Conservation (phyloP, 371 early-diverging fungal genomes). For the Fennellomyces sp. region DNA sequence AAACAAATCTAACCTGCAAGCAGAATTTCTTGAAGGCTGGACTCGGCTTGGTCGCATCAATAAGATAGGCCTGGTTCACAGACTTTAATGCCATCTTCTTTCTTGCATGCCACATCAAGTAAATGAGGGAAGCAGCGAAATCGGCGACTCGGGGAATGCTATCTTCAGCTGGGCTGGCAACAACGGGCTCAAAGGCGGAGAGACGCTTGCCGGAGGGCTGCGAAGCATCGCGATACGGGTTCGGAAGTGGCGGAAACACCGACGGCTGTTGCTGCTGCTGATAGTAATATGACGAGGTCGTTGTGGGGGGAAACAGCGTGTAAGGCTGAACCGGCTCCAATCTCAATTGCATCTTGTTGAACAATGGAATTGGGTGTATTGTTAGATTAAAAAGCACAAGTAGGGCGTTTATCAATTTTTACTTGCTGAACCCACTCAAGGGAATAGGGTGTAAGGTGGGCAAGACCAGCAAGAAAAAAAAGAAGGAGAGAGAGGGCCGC, state of each 20-base stretch:
- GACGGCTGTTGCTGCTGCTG: background rate
- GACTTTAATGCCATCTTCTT: slow-evolving; percentile 22
- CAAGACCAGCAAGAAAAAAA: slow-evolving; percentile 10
- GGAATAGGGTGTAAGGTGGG: background rate
- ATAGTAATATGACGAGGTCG: background rate
- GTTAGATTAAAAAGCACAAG: background rate
- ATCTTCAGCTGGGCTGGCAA: background rate
- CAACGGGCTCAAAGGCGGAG: slow-evolving; percentile 15
- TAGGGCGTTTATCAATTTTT: background rate
- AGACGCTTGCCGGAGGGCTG: background rate
- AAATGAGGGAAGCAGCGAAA: slow-evolving; percentile 65
- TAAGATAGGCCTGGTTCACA: slow-evolving; percentile 13
- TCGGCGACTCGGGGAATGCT: slow-evolving; percentile 51
- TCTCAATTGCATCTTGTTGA: slow-evolving; percentile 17
- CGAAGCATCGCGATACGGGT: slow-evolving; percentile 1
- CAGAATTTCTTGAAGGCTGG: slow-evolving; percentile 67
- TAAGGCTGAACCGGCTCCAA: slow-evolving; percentile 24
- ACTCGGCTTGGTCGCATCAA: slow-evolving; percentile 47
- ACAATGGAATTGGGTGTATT: background rate
- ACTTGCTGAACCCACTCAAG: background rate
- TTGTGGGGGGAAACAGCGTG: slow-evolving; percentile 22
- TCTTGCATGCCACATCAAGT: slow-evolving; percentile 66
- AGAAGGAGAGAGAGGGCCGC: background rate
- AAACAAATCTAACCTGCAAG: slow-evolving; percentile 57
- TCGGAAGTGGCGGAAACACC: slow-evolving; percentile 6